Base-by-base conservation (phyloP, 257 asterid genomes). In the Euphrasia confusa region DNA sequence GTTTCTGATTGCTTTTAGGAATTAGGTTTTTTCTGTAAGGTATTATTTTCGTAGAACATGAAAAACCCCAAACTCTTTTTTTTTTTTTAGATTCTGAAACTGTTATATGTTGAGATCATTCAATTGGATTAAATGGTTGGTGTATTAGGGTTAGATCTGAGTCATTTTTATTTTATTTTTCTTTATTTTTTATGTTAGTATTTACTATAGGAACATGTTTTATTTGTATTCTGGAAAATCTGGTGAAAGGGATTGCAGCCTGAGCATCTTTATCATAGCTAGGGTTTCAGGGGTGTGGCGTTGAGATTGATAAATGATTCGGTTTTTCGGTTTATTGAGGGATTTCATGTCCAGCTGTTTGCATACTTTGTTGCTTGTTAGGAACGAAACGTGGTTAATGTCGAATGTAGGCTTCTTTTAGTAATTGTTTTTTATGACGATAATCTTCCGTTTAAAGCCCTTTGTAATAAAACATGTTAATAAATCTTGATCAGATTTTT, bases 91-190 rank as follows among this genome's bases (percentile, higher is more conserved):
- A 17, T 17, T 17, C 30, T 2, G 30, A 50, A 12, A 17, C 53
- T 2, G 18, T 12, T 47, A 50, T 50, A 17, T 50, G 24, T 50
- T 50, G 27, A 15, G 56, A 15, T 50, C 28, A 17, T 18, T 50
- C 21, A 50, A 17, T 50, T 50, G 30, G 21, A 50, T 50, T 50
- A 50, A 50, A n/a, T 50, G 56, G 27, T 17, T 17, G 56, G 10
- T 50, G 27, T 50, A 73, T 77, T 74, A 69, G 74, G 76, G 79
- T 70, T 69, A 61, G 88, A 79, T 79, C 88, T 72, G 82, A 58
- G 37, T 2, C 35, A 74, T 48, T 17, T 55, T 48, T 52, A 5
- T 11, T 65, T 40, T 5, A 55, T 55, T n/a, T 14, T 10, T 47
- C 14, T 59, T 57, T 21, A 21, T 21, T 62, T 28, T 66, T 33